Base-by-base conservation (phyloP, 495 filamentous ascomycete species). In the Aspergillus hancockii region DNA sequence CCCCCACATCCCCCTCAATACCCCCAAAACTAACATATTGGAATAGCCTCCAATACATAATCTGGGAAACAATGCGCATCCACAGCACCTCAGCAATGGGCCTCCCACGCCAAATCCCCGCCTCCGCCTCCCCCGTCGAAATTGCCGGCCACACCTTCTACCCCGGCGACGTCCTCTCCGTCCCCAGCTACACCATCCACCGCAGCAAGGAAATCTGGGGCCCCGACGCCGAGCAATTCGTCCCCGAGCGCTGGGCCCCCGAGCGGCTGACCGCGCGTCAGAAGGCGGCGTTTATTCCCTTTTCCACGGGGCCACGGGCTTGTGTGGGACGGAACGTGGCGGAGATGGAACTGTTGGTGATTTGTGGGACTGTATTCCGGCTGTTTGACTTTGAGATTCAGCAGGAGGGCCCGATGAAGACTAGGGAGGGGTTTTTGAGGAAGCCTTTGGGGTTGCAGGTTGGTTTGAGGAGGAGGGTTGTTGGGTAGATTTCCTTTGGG, bases 341-440 rank as follows among this genome's bases (percentile, higher is more conserved):
- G 0, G 92, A 96, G 81, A 95, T 97, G 91, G 92, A 96, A 70
- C 78, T 97, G 75, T 85, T 88, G 61, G 80, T 93, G 50, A 94
- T 95, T 57, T 86, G 86, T 40, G 83, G 82, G 3, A 91, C 89
- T 16, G 89, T 93, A 67, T 90, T 89, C 69, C 71, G 85, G 28
- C 71, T 89, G 54, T 97, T 90, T 67, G 85, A 91, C 28, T 92
- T 93, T 65, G 78, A 83, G 63, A 68, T 93, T 45, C 71, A 86
- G 63, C 89, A 94, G 77, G 69, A 75, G 4, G 82, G 83, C 4
- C 74, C 73, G 28, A 82, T 95, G 86, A 81, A 90, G 70, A 94
- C 90, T 0, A 77, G 87, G 45, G 92, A 97, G 77, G 92, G 92
- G 0, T 97, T 97, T 74, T 76, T 97, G 75, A 80, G 92, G 68